Conservation (phyloP, 2,329 filamentous ascomycete species). For the Capronia americana region DNA sequence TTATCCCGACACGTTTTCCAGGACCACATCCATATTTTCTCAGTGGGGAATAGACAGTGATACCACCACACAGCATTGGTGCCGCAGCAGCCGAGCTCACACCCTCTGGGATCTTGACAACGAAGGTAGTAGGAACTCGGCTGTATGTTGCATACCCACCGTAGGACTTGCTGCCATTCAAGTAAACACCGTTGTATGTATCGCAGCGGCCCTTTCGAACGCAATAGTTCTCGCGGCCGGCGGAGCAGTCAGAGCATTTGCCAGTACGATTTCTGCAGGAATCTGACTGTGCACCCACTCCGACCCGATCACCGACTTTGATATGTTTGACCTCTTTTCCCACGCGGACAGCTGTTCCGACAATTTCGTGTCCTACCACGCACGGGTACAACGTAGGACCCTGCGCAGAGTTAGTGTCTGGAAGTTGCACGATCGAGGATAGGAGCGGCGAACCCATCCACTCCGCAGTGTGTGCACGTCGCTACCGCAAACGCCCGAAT, state of each 20-base stretch:
- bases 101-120: slow-evolving; percentile 49
- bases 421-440: background rate
- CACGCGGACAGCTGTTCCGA: slow-evolving; percentile 64
- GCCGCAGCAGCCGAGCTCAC: slow-evolving; percentile 57
- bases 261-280: slow-evolving; percentile 53
- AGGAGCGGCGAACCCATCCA: slow-evolving; percentile 33
- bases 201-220: slow-evolving; percentile 41
- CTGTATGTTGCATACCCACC: slow-evolving; percentile 68
- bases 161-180: slow-evolving; percentile 67
- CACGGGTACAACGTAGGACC: slow-evolving; percentile 47
- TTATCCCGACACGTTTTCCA: slow-evolving; percentile 72
- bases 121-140: slow-evolving; percentile 54
- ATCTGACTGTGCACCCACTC: slow-evolving; percentile 66
- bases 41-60: slow-evolving; percentile 75
- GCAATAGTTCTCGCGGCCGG: slow-evolving; percentile 49
- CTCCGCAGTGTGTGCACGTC: slow-evolving; percentile 55
- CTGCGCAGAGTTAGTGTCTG: background rate
- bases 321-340: slow-evolving; percentile 55
- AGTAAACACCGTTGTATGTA: slow-evolving; percentile 66
- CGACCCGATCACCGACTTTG: slow-evolving; percentile 68
- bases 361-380: slow-evolving; percentile 70
- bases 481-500: slow-evolving; percentile 70
- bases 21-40: slow-evolving; percentile 70
- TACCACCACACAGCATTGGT: slow-evolving; percentile 77
- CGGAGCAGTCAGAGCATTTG: slow-evolving; percentile 61